Base-by-base conservation (phyloP, 768 basidiomycete species). In the Myochromella boudieri region DNA sequence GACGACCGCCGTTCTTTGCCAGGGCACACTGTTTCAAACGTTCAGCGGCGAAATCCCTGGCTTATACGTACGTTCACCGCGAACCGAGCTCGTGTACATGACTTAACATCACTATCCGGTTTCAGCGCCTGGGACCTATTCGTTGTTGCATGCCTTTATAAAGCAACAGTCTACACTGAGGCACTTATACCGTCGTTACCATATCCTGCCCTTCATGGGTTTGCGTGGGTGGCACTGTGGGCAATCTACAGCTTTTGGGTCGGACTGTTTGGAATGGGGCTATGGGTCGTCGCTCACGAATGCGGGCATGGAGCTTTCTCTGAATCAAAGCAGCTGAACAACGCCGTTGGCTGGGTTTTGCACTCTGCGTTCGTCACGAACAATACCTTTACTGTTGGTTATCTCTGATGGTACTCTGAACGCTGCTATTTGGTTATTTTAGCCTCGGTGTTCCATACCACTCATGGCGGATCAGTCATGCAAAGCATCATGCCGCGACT, bases 301-400 rank as follows among this genome's bases (percentile, higher is more conserved):
- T 88, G 85, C 56, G 91, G 91, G 20, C 91, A 93, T 64, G 87
- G 88, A 63, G 87, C 85, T 0, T 93, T 86, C 71, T 91, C 88
- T 4, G 78, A 85, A 46, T 87, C 80, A 48, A 89, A 90, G 72
- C 63, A 69, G 20, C 70, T 92, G 65, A 92, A 92, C 72, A 84
- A 91, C 72, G 65, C 77, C 25, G 84, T 90, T 38, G 91, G 91
- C 12, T 90, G 85, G 83, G 64, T 91, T 46, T 72, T 92, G 20
- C 90, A 91, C 64, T 90, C 87, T 33, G 75, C 74, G 84, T 86
- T 52, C 49, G 81, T 62, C 31, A 1, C 39, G 0, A 38, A 24
- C 10, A 12, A 21, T 20, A 2, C 9, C 15, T 25, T 24, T 32
- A 11, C 15, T 31, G 11, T 40, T 18, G 15, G 26, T 18, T 9